A percentile compares a stretch with the other conserved stretches of the same genome.
Evolutionary conservation across 305 asterid species (phyloP).

Genomic region (Fraxinus velutina): DNA sequence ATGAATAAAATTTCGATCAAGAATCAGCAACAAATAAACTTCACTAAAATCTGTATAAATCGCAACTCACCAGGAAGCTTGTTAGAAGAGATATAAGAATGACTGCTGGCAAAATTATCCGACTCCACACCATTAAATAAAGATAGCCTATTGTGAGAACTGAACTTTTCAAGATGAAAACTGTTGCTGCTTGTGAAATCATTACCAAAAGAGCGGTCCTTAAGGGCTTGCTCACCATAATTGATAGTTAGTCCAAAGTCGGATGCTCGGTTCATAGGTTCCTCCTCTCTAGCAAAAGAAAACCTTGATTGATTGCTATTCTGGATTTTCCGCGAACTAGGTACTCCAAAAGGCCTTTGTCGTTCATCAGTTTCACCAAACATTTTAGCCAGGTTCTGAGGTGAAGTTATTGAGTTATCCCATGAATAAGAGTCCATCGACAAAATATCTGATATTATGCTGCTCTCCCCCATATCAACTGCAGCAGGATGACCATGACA

Average conservation of each 20-base stretch:
- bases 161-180: constrained; percentile 46
- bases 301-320: constrained; percentile 79
- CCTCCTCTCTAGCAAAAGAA: constrained; percentile 92
- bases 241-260: constrained; percentile 44
- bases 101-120: constrained; percentile 35
- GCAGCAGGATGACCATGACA: constrained; percentile 27
- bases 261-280: constrained; percentile 35
- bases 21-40: not conserved
- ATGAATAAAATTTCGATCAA: not conserved
- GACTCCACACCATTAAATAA: constrained; percentile 42
- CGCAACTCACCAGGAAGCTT: constrained; percentile 55
- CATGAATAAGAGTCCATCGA: constrained; percentile 72
- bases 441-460: constrained; percentile 77
- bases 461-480: constrained; percentile 66
- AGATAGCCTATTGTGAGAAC: constrained; percentile 49
- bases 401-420: constrained; percentile 68
- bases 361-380: constrained; percentile 56
- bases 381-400: constrained; percentile 61
- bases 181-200: constrained; percentile 42
- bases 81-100: constrained; percentile 42
- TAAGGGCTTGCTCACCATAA: constrained; percentile 39
- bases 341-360: constrained; percentile 47
- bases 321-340: constrained; percentile 60
- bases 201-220: constrained; percentile 41
- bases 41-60: not conserved